Base-by-base conservation (phyloP, 2,329 filamentous ascomycete genomes). In the Triangularia setosa region DNA sequence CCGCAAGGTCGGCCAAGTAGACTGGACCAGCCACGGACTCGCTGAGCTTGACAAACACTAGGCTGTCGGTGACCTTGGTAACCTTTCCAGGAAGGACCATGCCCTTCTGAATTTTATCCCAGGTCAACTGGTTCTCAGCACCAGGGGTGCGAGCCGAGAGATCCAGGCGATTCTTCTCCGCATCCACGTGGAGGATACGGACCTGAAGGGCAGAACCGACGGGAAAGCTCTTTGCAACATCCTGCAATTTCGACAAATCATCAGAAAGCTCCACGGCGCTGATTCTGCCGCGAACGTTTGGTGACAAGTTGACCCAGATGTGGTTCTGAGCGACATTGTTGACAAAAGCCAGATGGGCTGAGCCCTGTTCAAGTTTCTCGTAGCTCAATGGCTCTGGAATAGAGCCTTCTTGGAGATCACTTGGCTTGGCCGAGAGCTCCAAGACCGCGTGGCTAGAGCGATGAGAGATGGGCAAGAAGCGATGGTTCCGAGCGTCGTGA, bases 401-500 rank as follows among this genome's bases (percentile, higher is more conserved):
- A 6, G 74, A 67, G 52, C 23, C 52, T 21, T 74, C 74, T 61
- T 87, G 82, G 48, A 88, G 75, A 64, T 90, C 84, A 64, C 85
- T 90, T 33, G 86, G 84, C 78, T 93, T 97, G 3, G 90, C 86
- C 3, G 93, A 95, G 60, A 98, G 84, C 75, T 99, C 95, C 65
- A 94, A 90, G 1, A 97, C 90, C 0, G 89, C 88, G 75, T 93
- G 93, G 63, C 87, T 88, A 57, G 88, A 87, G 61, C 93, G 87
- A 77, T 98, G 94, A 40, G 90, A 91, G 72, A 99, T 91, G 2
- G 95, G 93, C 52, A 99, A 82, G 79, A 97, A 99, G 55, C 90
- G 88, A 77, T 97, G 92, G 71, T 92, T 96, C 69, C 90, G 89
- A 58, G 93, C 91, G 77, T 97, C 93, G 73, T 98, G 94, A 30